Percentiles rank a stretch among this genome's conserved stretches.
These are phyloP conservation scores for Tylopilus plumbeoviolaceoides DNA, from an alignment of 768 basidiomycete genomes.

Conservation along the genomic window DNA sequence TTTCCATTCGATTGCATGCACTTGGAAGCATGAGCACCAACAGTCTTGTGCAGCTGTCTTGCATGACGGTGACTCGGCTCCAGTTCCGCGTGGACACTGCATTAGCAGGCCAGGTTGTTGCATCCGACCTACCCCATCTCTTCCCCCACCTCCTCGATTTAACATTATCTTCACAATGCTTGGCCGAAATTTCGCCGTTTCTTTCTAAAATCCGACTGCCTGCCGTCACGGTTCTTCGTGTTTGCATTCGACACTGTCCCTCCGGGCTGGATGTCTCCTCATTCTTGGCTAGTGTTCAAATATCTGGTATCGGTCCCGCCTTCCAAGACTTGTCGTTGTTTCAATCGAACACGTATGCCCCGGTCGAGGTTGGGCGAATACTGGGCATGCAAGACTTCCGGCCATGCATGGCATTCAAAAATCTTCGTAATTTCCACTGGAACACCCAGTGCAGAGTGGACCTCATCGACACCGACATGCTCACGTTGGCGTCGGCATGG, in stretches of 20 bases:
- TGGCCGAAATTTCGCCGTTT: background rate
- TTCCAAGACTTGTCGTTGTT: background rate
- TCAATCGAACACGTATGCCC: background rate
- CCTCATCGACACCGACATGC: background rate
- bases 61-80: background rate
- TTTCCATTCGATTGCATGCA: background rate
- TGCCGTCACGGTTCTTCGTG: background rate
- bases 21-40: background rate
- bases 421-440: background rate
- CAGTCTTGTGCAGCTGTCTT: background rate
- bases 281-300: background rate
- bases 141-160: background rate
- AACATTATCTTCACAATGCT: background rate
- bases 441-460: background rate
- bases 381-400: background rate
- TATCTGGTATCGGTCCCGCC: no score
- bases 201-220: background rate
- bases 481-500: background rate
- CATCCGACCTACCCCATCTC: background rate
- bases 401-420: background rate
- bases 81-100: rapidly evolving
- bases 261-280: background rate
- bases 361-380: no score
- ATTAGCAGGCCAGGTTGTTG: background rate
- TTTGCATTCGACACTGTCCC: background rate